Conservation (phyloP, 2,329 filamentous ascomycete genomes). For the Beauveria australis region DNA sequence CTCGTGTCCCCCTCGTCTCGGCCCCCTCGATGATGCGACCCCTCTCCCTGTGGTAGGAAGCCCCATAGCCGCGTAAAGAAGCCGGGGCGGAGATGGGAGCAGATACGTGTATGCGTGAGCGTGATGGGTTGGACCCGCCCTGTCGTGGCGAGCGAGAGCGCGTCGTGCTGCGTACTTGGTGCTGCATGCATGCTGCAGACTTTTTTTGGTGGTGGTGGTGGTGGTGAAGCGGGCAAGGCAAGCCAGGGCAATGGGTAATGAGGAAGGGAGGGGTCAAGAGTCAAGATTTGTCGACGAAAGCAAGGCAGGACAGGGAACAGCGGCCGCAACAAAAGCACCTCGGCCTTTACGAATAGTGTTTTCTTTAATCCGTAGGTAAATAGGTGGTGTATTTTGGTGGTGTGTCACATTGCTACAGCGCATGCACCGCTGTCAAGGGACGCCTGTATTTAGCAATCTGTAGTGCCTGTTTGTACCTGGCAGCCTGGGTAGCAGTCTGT, state of each 20-base stretch:
- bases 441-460: too few species aligned
- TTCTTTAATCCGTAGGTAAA: too few species aligned
- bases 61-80: not conserved
- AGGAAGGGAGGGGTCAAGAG: not conserved
- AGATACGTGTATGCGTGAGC: not conserved
- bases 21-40: not conserved
- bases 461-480: too few species aligned
- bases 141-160: not conserved
- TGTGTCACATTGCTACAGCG: not conserved
- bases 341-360: too few species aligned
- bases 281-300: too few species aligned
- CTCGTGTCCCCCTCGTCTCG: not conserved
- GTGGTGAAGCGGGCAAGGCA: not conserved
- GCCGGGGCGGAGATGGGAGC: conserved; percentile 1
- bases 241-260: not conserved
- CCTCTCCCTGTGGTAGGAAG: not conserved
- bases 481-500: too few species aligned
- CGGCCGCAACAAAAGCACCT: too few species aligned
- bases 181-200: not conserved
- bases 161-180: not conserved
- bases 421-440: too few species aligned
- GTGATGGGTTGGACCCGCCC: not conserved
- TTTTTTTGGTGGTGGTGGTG: not conserved
- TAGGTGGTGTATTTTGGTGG: not conserved
- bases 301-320: not conserved